Conservation (phyloP, 495 filamentous ascomycete species). For the Terfezia boudieri region DNA sequence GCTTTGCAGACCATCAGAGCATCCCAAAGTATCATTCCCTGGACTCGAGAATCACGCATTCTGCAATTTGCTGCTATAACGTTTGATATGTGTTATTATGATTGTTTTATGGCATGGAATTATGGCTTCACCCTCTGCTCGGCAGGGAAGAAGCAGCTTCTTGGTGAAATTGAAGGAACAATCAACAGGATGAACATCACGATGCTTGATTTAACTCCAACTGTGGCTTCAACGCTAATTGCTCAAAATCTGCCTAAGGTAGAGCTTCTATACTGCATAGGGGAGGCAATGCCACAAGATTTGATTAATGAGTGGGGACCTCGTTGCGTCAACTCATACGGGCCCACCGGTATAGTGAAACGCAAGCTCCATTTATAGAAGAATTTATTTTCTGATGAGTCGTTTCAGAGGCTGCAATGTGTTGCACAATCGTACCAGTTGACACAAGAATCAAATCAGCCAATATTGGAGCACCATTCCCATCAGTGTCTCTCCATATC, state of each 20-base stretch:
- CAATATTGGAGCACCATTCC: conserved; percentile 18
- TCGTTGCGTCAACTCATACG: conserved; percentile 35
- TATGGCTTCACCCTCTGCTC: conserved; percentile 24
- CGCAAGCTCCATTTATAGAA: neutral
- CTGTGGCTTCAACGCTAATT: conserved; percentile 19
- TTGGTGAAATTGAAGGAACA: conserved; percentile 16
- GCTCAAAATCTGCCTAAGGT: conserved; percentile 17
- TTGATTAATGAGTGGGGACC: conserved; percentile 34
- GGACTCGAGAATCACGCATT: conserved; percentile 17
- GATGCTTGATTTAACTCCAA: conserved; percentile 23
- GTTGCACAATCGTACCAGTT: conserved; percentile 15
- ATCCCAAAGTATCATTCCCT: conserved; percentile 18
- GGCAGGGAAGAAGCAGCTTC: conserved; percentile 16
- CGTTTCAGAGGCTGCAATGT: conserved; percentile 16
- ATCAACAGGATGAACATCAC: conserved; percentile 17
- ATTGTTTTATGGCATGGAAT: conserved; percentile 25
- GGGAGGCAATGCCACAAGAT: conserved; percentile 33
- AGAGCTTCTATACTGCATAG: conserved; percentile 23
- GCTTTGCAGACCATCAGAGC: conserved; percentile 21
- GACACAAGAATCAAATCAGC: conserved; percentile 6
- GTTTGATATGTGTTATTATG: conserved; percentile 28
- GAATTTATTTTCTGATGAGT: conserved; percentile 1
- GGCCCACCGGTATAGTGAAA: conserved; percentile 22
- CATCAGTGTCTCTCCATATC: conserved; percentile 12
- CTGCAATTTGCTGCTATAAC: conserved; percentile 24